phyloP scores from a whole-genome alignment of 352 stramenopile species.

The Globisporangium rhizosaccharum region DNA sequence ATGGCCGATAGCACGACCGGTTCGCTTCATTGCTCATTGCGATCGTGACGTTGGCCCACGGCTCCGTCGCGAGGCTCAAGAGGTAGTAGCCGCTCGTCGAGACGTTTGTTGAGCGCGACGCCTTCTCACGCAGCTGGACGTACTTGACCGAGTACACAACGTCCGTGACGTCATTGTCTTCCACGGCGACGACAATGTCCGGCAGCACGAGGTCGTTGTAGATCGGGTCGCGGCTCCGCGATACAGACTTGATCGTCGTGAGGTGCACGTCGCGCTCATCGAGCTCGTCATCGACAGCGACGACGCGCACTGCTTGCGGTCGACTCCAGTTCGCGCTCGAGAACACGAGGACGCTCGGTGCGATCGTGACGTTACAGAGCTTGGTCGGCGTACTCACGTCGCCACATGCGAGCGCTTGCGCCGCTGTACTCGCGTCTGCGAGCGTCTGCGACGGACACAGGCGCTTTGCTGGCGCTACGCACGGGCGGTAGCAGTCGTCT shows the following conservation, averaged over 20 bases:
- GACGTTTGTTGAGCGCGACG: slow-evolving; percentile 28
- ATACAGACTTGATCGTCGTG: slow-evolving; percentile 40
- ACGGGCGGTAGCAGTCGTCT: slow-evolving; percentile 55
- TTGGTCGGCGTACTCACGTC: slow-evolving; percentile 14
- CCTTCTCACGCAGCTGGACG: neutral
- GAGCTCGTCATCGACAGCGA: slow-evolving; percentile 61
- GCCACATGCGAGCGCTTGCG: neutral
- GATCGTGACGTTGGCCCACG: slow-evolving; percentile 67
- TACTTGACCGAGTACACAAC: slow-evolving; percentile 42
- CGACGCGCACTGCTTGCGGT: slow-evolving; percentile 60
- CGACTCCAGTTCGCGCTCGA: slow-evolving; percentile 46
- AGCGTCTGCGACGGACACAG: slow-evolving; percentile 29
- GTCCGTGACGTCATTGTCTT: slow-evolving; percentile 56
- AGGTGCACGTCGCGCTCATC: slow-evolving; percentile 65
- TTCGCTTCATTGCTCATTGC: slow-evolving; percentile 74
- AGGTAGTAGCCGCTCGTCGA: slow-evolving; percentile 31
- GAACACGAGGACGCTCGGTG: slow-evolving; percentile 43
- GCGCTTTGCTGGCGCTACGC: slow-evolving; percentile 13
- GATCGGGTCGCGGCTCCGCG: slow-evolving; percentile 40
- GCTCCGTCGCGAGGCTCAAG: slow-evolving; percentile 48
- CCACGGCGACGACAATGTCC: slow-evolving; percentile 57
- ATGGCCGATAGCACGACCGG: slow-evolving; percentile 57
- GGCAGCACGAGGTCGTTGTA: slow-evolving; percentile 55
- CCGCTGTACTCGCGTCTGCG: slow-evolving; percentile 1
- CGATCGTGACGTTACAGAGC: slow-evolving; percentile 68